Evolutionary conservation across 2,329 filamentous ascomycete species (phyloP), one percentile per base, ranked within the genome.

Genomic region (Exserohilum rostratum): DNA sequence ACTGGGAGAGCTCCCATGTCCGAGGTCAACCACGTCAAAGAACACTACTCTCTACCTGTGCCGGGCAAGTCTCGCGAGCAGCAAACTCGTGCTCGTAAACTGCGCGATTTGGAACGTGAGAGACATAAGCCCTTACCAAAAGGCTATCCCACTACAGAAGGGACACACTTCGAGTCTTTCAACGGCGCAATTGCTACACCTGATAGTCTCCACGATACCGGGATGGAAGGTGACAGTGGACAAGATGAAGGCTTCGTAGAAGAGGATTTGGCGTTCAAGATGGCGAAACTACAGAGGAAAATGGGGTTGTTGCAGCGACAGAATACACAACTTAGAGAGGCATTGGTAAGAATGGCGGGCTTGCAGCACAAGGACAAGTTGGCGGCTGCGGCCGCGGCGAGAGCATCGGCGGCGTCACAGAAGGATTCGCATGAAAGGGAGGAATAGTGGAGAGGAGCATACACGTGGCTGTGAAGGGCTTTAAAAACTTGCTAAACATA

Each of bases 261-360:
- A 13, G 50, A 57, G 20, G 58, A 48, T 20, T 27, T 44, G 20
- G 35, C 18, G 10, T 46, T 55, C n/a, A 62, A 64, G 45, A 60
- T 65, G 47, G 42, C 31, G n/a, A 51, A 42, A 5, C 48, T 70
- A 27, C 55, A 69, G 50, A 54, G 67, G 25, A 55, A 47, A 27
- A 57, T 68, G 6, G 45, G 62, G 11, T 20, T 49, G 27, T 48
- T 72, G 20, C 66, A 68, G 57, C 46, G 58, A 38, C 65, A 69
- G 54, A 72, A 70, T 25, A 61, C 50, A 6, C 58, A 68, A 44
- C 56, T 72, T 4, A 64, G 62, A 2, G 64, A 66, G 22, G 67
- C 64, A 11, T 37, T 71, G 38, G 67, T 63, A 17, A 66, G 60
- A 57, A 63, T 70, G 20, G 57, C 68, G 18, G 69, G 68, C 3